A percentile compares a stretch with the other conserved stretches of the same genome.
These are phyloP conservation scores for Sphaerosporella brunnea DNA, from an alignment of 495 filamentous ascomycete species.

Conservation along the genomic window DNA sequence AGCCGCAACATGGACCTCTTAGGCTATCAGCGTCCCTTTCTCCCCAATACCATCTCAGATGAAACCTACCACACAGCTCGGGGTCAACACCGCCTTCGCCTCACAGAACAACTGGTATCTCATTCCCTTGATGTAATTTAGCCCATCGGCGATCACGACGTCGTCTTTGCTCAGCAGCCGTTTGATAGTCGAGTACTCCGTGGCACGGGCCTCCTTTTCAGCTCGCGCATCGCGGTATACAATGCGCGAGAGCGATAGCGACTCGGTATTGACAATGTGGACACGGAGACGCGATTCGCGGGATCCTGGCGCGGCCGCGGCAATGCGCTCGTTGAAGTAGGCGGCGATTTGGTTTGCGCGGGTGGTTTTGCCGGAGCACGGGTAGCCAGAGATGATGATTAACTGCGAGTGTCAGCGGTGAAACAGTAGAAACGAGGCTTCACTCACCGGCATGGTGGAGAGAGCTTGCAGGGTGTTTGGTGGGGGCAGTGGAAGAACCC, in stretches of 20 bases:
- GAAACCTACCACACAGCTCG: constrained; percentile 54
- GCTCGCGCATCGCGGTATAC: constrained; percentile 48
- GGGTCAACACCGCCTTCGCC: constrained; percentile 67
- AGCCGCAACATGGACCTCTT: constrained; percentile 61
- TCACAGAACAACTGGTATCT: constrained; percentile 93
- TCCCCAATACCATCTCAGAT: not conserved
- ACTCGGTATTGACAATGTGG: constrained; percentile 49
- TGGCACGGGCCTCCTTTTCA: constrained; percentile 85
- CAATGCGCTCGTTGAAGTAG: constrained; percentile 43
- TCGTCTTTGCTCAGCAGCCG: constrained; percentile 57
- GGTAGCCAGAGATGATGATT: constrained; percentile 81
- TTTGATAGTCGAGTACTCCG: constrained; percentile 71
- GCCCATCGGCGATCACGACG: constrained; percentile 59
- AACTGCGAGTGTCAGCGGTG: too few species aligned
- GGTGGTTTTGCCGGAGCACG: constrained; percentile 79
- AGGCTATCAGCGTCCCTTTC: not conserved
- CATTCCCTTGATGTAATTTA: constrained; percentile 95
- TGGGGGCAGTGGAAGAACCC: too few species aligned
- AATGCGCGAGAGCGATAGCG: constrained; percentile 41
- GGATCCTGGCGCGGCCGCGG: constrained; percentile 29
- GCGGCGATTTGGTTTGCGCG: constrained; percentile 61
- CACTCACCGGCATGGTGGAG: too few species aligned
- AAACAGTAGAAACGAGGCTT: too few species aligned
- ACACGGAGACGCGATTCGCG: constrained; percentile 42
- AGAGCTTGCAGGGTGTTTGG: too few species aligned